Base-by-base conservation (phyloP, 495 filamentous ascomycete species). In the Talaromyces nanjingensis region DNA sequence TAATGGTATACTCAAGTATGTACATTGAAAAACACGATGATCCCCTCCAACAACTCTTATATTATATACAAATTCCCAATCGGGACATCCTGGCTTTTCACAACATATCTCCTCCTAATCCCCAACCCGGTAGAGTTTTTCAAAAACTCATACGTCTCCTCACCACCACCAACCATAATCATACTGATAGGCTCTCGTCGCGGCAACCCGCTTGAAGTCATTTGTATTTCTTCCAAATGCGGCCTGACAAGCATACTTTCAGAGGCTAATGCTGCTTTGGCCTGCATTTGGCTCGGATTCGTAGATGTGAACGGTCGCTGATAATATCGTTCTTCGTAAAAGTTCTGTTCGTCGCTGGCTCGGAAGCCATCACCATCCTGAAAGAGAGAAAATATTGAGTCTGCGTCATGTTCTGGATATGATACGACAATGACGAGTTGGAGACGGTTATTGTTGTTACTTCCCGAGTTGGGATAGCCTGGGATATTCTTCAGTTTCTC, bases 371-470 rank as follows among this genome's bases (percentile, higher is more conserved):
- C 53, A 1, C 5, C 22, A 27, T 31, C 53, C 1, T 29, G 53
- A 29, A 29, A 29, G 0, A 27, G n/a, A 3, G 22, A 14, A 29
- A 56, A 56, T 2, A 29, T 14, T 16, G 53, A 56, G 1, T 14
- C 53, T 14, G 53, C 56, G 16, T 53, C 53, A 9, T 59, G 42
- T 25, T 59, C 63, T 7, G 33, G 25, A 63, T 85, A 86, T 4
- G 88, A 91, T 4, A 98, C 87, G 0, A 98, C 73, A 22, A 98
- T 76, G 7, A 97, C 90, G 7, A 98, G 81, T 72, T 96, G 90
- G 9, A 97, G 74, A 0, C 84, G 76, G 9, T 67, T 71, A 16
- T 20, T 25, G 16, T 84, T 76, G 7, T 67, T 66, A 3, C 81
- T 31, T 37, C 16, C 27, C 0, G 78, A 79, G 0, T 91, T 89